Base-by-base conservation (phyloP, 495 filamentous ascomycete species). In the Evansstolkia leycettana region DNA sequence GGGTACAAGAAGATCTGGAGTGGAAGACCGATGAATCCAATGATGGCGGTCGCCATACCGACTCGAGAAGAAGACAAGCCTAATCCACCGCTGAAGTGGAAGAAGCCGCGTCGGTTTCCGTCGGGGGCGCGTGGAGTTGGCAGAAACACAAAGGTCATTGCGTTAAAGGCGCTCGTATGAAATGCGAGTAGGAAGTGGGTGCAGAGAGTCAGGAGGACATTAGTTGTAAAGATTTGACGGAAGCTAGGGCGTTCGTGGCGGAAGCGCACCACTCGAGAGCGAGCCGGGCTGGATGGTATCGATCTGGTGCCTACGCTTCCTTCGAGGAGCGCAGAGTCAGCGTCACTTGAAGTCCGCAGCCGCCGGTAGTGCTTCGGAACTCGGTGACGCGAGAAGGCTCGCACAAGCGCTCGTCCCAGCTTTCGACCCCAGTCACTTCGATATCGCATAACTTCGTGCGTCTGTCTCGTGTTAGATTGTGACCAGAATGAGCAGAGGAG, bases 161-260 rank as follows among this genome's bases (percentile, higher is more conserved):
- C 69, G 55, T 78, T 81, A 64, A 83, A 89, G 6, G 82, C 76
- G 24, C 76, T 72, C 23, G 78, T 75, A 51, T 89, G 83, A 42
- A 83, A 64, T n/a, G 76, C 72, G 11, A 88, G 62, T 7, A 84
- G 62, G 26, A 70, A 73, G 23, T 84, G 78, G 3, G 69, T 65
- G 23, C 82, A 45, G 1, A 86, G 55, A 0, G 79, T 80, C 6
- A 69, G 52, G 14, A 78, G 39, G 5, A 84, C 67, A 29, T 78
- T 76, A 11, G 57, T 59, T 0, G 78, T 79, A 59, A 73, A 80
- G 20, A 82, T 78, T 13, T 60, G 57, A 12, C 64, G 59, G 54
- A 80, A 73, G 7, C 68, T 50, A 14, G 73, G 53, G 25, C 59
- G 56, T 32, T 61, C 53, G 23, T 47, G 52, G 0, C 26, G 45